A percentile compares a stretch with the other conserved stretches of the same genome.
Evolutionary conservation across 257 asterid genomes (phyloP).

Genomic region (Gynochthodes officinalis): DNA sequence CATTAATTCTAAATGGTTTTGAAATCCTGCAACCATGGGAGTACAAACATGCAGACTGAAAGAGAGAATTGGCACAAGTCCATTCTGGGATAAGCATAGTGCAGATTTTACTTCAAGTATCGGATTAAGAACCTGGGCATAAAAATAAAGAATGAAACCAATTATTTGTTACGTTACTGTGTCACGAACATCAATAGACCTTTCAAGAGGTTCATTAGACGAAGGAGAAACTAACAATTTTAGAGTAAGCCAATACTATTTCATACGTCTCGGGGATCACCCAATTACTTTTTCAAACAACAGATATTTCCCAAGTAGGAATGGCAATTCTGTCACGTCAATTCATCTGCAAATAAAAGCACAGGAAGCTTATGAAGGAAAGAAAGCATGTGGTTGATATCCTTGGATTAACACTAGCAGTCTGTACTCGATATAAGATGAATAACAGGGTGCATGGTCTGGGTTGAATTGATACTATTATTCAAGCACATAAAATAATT

Average conservation of each 20-base stretch:
- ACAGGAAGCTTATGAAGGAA: not conserved
- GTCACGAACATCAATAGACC: not conserved
- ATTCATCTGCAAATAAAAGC: not conserved
- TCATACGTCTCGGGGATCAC: not conserved
- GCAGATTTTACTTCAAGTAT: not conserved
- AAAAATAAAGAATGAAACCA: not conserved
- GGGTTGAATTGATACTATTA: not conserved
- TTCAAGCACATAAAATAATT: not conserved
- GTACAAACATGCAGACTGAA: not conserved
- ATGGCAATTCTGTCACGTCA: not conserved
- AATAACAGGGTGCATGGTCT: not conserved
- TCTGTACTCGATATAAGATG: not conserved
- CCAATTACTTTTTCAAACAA: not conserved
- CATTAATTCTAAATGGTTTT: not conserved
- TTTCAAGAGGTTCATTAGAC: not conserved
- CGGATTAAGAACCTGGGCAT: not conserved
- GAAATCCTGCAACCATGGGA: not conserved
- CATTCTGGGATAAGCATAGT: not conserved
- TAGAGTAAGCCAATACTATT: not conserved
- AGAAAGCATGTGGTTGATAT: not conserved
- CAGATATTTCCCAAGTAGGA: not conserved
- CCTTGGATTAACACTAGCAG: not conserved
- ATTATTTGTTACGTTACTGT: not conserved
- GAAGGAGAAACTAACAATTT: not conserved
- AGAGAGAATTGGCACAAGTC: not conserved